Conservation (phyloP, 225 moss, liverwort and hornwort genomes). For the Climacium dendroides region DNA sequence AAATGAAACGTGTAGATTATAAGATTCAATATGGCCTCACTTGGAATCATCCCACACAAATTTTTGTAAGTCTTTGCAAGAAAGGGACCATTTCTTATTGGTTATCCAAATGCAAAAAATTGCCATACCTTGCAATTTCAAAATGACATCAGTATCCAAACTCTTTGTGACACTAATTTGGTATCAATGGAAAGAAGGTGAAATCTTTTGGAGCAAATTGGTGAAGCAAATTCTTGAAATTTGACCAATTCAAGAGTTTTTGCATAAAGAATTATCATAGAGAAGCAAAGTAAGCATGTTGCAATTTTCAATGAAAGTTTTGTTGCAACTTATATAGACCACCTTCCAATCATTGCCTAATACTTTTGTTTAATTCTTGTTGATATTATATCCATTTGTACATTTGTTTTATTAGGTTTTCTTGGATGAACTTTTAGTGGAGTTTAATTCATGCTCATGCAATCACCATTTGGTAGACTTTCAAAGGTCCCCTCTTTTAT, state of each 20-base stretch:
- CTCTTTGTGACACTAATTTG: background rate
- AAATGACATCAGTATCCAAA: background rate
- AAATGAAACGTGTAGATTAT: accelerated
- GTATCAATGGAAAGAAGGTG: background rate
- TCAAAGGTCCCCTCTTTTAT: background rate
- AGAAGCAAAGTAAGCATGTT: background rate
- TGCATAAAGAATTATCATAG: background rate
- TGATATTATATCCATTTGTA: background rate
- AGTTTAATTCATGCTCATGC: background rate
- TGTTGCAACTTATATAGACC: background rate
- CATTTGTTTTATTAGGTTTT: background rate
- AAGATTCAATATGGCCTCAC: background rate
- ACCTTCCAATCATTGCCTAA: background rate
- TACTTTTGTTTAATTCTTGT: background rate
- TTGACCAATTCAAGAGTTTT: background rate
- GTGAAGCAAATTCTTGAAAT: background rate
- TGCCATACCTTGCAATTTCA: background rate
- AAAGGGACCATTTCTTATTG: too few relatives aligned
- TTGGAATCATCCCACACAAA: background rate
- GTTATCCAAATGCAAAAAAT: background rate
- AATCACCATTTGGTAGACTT: background rate
- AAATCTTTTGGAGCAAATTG: accelerated
- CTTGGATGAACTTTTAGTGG: background rate
- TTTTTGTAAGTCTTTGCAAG: background rate
- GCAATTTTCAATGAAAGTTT: background rate